A percentile compares a stretch with the other conserved stretches of the same genome.
Conservation (phyloP, 1,139 yeast genomes). For the Nadsonia starkeyi-henricii region DNA sequence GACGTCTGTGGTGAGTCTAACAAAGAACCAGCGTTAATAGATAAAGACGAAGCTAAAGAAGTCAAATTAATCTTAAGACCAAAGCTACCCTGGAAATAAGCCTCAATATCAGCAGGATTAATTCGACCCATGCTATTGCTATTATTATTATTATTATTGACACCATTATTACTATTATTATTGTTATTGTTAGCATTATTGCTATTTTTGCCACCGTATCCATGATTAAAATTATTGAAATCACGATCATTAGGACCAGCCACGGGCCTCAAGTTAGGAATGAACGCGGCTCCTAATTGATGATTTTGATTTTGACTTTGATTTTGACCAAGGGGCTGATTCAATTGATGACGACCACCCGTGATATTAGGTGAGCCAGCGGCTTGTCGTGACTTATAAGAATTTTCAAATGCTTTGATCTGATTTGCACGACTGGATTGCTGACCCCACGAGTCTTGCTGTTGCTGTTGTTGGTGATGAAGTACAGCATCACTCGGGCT, state of each 20-base stretch:
- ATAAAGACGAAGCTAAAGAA: neutral
- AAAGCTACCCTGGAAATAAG: neutral
- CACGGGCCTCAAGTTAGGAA: no score
- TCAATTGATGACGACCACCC: no score
- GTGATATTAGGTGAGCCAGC: no score
- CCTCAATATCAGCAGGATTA: neutral
- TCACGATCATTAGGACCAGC: no score
- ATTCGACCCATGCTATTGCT: neutral
- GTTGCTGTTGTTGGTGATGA: neutral
- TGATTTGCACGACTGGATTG: neutral
- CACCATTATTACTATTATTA: neutral
- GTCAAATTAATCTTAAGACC: neutral
- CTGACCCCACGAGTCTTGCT: neutral
- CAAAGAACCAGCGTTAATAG: neutral
- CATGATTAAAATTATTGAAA: neutral
- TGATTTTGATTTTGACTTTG: neutral
- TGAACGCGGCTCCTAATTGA: no score
- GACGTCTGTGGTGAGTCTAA: constrained; percentile 6
- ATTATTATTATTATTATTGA: neutral
- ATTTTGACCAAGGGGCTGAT: neutral
- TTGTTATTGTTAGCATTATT: neutral
- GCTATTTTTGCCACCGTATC: neutral
- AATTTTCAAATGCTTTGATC: neutral
- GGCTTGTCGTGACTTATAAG: neutral
- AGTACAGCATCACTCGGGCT: neutral